Evolutionary conservation across 164 flowering plant species (phyloP).

Genomic region (Macadamia tetraphylla): DNA sequence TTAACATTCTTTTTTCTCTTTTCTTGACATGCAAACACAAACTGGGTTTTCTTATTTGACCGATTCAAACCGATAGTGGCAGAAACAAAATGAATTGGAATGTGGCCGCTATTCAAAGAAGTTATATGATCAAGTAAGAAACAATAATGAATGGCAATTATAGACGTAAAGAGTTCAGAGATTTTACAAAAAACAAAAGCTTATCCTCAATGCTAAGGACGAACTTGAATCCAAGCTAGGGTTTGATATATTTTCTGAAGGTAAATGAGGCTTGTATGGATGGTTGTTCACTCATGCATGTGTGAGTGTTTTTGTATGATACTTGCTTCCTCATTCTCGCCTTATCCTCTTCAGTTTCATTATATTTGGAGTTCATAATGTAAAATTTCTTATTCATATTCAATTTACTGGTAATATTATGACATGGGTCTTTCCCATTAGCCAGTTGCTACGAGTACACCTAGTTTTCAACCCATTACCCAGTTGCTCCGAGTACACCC

Average conservation of each 20-base stretch:
- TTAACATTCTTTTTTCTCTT: too few relatives aligned
- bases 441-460: neutral
- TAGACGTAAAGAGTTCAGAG: slow-evolving; percentile 42
- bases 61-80: too few relatives aligned
- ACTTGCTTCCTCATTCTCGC: too few relatives aligned
- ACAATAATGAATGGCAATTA: slow-evolving; percentile 20
- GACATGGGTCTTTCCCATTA: neutral
- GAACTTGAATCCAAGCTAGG: slow-evolving; percentile 84
- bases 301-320: slow-evolving; percentile 33
- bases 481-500: slow-evolving; percentile 36
- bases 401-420: neutral
- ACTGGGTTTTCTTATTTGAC: too few relatives aligned
- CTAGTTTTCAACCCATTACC: neutral
- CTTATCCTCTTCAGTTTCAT: too few relatives aligned
- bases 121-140: neutral
- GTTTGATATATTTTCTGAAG: slow-evolving; percentile 79
- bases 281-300: slow-evolving; percentile 88
- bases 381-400: slow-evolving; percentile 7
- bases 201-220: slow-evolving; percentile 63
- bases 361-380: neutral
- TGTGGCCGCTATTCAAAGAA: neutral
- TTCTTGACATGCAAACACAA: too few relatives aligned
- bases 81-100: too few relatives aligned
- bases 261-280: slow-evolving; percentile 71
- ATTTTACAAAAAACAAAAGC: slow-evolving; percentile 45